Evolutionary conservation across 345 rosid species (phyloP), one percentile per base, ranked within the genome.

Genomic region (Camelina neglecta): DNA sequence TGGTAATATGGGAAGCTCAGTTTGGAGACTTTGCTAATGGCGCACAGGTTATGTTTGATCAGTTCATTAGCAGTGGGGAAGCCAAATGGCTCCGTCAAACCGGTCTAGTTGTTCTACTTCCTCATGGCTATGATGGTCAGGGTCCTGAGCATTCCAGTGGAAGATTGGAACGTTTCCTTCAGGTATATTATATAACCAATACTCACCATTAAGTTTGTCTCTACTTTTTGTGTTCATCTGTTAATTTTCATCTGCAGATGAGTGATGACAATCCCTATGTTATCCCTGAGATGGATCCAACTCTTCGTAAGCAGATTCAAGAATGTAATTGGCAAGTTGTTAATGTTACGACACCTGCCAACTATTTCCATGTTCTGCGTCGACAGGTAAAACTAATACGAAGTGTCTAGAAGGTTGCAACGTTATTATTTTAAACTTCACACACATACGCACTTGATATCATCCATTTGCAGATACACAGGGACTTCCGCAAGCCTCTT

Each of bases 71-170:
- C 76, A 83, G 93, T 69, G 96, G 96, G n/a, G 96, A 90, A 74
- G 80, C 93, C 3, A 90, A 90, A 62, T 90, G 96, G 96, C 73
- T 90, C 53, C 86, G 96, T 36, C 93, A 90, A 53, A 83, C 83
- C 1, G 96, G 96, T 60, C 87, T 90, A 73, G 93, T 86, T 8
- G 78, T 90, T 70, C 82, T 90, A 70, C 93, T 90, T 73, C 93
- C 96, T 60, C 96, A 85, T 77, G 96, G 91, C 15, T 90, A 88
- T 77, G 93, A 88, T 80, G 96, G 96, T 54, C 96, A 88, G 71
- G 93, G 93, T 64, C 96, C 96, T 82, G 96, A 90, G 80, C 93
- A 90, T 82, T 90, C 96, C 50, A 90, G 96, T 75, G 90, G 86
- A 51, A 82, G 91, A 21, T 69, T 86, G 59, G 96, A 90, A 79